Evolutionary conservation across 371 early-diverging fungal species (phyloP).

Genomic region (Globomyces sp.): DNA sequence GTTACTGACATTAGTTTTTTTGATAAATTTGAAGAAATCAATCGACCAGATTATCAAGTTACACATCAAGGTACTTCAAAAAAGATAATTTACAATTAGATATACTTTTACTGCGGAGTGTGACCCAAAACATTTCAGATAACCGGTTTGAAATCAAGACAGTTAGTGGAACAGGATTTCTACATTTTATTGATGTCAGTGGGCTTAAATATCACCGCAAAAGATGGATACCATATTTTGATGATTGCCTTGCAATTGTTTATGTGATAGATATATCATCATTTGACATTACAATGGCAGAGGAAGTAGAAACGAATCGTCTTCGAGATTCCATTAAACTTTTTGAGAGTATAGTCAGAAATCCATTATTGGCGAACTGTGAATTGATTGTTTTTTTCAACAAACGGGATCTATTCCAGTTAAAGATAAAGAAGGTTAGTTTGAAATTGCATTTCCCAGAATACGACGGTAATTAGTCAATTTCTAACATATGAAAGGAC

Average conservation of each 20-base stretch:
- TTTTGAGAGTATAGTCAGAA: slow-evolving; percentile 76
- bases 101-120: neutral
- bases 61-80: neutral
- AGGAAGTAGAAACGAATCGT: slow-evolving; percentile 58
- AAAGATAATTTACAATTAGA: neutral
- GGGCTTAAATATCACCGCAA: neutral
- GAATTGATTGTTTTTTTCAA: slow-evolving; percentile 72
- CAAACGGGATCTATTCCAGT: slow-evolving; percentile 70
- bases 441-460: slow-evolving; percentile 47
- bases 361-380: slow-evolving; percentile 62
- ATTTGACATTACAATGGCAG: slow-evolving; percentile 70
- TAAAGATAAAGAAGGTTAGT: slow-evolving; percentile 40
- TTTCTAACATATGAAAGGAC: neutral
- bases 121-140: slow-evolving; percentile 25
- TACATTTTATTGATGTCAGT: slow-evolving; percentile 13
- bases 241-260: slow-evolving; percentile 42
- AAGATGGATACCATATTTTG: slow-evolving; percentile 12
- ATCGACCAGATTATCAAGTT: neutral
- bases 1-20: slow-evolving; percentile 1
- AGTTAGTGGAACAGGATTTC: neutral
- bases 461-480: slow-evolving; percentile 34
- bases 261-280: slow-evolving; percentile 73
- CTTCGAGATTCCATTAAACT: slow-evolving; percentile 56
- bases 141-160: slow-evolving; percentile 58
- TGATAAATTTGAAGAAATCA: neutral